Base-by-base conservation (phyloP, 129 eudicot species). In the Pseudognaphalium luteoalbum region DNA sequence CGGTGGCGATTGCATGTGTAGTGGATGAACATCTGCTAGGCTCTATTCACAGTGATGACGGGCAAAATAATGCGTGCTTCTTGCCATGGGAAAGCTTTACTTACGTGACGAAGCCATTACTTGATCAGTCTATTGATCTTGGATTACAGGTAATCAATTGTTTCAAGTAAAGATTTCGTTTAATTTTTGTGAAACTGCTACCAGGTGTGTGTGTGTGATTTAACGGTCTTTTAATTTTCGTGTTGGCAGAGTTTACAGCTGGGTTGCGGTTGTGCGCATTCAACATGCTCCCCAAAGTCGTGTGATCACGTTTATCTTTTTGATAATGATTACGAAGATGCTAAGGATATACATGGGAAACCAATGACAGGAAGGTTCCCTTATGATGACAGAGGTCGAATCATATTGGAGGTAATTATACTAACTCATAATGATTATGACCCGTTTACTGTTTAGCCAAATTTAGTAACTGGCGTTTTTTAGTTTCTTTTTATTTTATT, bases 261-360 rank as follows among this genome's bases (percentile, higher is more conserved):
- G 90, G 97, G 93, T 15, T 93, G 98, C 74, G 83, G 86, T 51
- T 91, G 97, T 79, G 82, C 79, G 47, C 81, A 82, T 72, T 82
- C 88, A 71, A 61, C 83, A 15, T 93, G 98, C 81, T 84, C 93
- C 75, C 78, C 97, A 32, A 87, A 39, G 77, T 84, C 76, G 51
- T 93, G 97, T 70, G 97, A 93, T 78, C 98, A 93, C 71, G 96
- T 91, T n/a, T 91, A 93, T 84, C 96, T 93, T 73, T 93, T 93
- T 72, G 88, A 91, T 82, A 91, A 85, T 84, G 98, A 93, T 78
- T 90, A 85, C 68, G 98, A 93, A 86, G 95, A 91, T 79, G 97
- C 98, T 28, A 93, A 93, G 84, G 98, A 93, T 84, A 82, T 85
- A 82, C 75, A 85, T 65, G 96, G 97, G 16, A 91, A 87, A 66